A percentile compares a stretch with the other conserved stretches of the same genome.
phyloP scores from a whole-genome alignment of 495 filamentous ascomycete species.

The Daldinia childiae region DNA sequence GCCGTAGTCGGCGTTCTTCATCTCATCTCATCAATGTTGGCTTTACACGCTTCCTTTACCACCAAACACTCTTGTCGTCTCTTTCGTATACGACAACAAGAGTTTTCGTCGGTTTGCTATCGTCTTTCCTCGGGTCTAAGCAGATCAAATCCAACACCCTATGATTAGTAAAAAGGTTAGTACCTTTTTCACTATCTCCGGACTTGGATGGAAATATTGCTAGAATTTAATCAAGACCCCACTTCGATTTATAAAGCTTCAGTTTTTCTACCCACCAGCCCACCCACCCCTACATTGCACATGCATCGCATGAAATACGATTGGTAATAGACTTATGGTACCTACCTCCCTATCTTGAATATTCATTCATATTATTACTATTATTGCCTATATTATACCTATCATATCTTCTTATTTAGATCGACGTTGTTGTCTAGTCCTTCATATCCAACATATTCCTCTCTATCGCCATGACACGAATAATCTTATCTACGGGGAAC shows the following conservation, averaged over 20 bases:
- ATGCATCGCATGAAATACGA: constrained; percentile 17
- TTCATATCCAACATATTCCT: constrained; percentile 12
- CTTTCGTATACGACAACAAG: neutral
- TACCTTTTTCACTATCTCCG: constrained; percentile 10
- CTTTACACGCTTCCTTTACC: neutral
- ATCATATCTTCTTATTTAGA: constrained; percentile 20
- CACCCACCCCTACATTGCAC: constrained; percentile 1
- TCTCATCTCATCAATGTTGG: neutral
- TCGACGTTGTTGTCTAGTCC: constrained; percentile 7
- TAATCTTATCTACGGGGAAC: constrained; percentile 92
- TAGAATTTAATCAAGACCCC: constrained; percentile 20
- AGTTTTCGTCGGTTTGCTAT: neutral
- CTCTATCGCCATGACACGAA: constrained; percentile 67
- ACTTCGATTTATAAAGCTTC: constrained; percentile 38
- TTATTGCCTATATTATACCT: constrained; percentile 8
- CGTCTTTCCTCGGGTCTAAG: constrained; percentile 18
- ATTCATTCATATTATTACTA: neutral
- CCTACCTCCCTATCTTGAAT: constrained; percentile 7
- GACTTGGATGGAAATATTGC: neutral
- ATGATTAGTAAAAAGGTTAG: neutral
- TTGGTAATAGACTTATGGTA: constrained; percentile 34
- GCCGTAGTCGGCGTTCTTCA: neutral
- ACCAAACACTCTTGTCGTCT: neutral
- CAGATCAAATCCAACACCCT: neutral
- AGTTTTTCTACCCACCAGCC: constrained; percentile 32